Conservation (phyloP, 1,284 basidiomycete species). For the Tilletiopsis washingtonensis region DNA sequence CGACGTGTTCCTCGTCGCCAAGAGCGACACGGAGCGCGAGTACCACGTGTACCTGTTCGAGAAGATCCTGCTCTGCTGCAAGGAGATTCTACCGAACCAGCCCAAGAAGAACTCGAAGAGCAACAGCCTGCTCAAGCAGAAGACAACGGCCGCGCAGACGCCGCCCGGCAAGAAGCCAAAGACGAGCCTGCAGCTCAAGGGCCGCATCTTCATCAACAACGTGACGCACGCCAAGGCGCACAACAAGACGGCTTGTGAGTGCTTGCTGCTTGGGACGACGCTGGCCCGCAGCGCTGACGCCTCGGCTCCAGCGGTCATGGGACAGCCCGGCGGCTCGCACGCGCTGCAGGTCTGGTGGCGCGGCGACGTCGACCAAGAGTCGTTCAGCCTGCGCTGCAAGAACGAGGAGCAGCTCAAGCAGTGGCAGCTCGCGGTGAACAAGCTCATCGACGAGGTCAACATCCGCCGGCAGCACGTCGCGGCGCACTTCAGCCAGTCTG, state of each 20-base stretch:
- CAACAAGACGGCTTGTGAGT: slow-evolving; percentile 23
- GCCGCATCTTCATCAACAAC: slow-evolving; percentile 94
- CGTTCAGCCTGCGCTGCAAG: slow-evolving; percentile 84
- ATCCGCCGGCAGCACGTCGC: slow-evolving; percentile 24
- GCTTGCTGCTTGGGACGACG: no score
- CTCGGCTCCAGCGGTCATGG: slow-evolving; percentile 4
- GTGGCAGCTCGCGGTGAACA: slow-evolving; percentile 83
- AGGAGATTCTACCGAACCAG: slow-evolving; percentile 58
- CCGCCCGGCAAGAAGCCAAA: slow-evolving; percentile 48
- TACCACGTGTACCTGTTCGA: slow-evolving; percentile 99
- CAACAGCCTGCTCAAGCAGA: slow-evolving; percentile 34
- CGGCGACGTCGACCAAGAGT: slow-evolving; percentile 80
- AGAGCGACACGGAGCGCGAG: slow-evolving; percentile 90
- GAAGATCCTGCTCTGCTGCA: slow-evolving; percentile 97
- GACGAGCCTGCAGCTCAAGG: slow-evolving; percentile 80
- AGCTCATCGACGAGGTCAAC: slow-evolving; percentile 61
- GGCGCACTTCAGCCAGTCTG: slow-evolving; percentile 15
- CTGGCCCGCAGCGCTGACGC: no score
- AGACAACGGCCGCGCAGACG: slow-evolving; percentile 5
- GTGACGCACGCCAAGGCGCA: slow-evolving; percentile 64
- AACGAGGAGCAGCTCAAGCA: slow-evolving; percentile 85
- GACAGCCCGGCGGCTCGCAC: slow-evolving; percentile 36
- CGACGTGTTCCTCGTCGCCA: slow-evolving; percentile 91
- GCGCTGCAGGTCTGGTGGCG: slow-evolving; percentile 81
- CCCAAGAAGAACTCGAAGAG: slow-evolving; percentile 49